phyloP scores from a whole-genome alignment of 2,329 filamentous ascomycete species.

The Dactylellina parvicollis region DNA sequence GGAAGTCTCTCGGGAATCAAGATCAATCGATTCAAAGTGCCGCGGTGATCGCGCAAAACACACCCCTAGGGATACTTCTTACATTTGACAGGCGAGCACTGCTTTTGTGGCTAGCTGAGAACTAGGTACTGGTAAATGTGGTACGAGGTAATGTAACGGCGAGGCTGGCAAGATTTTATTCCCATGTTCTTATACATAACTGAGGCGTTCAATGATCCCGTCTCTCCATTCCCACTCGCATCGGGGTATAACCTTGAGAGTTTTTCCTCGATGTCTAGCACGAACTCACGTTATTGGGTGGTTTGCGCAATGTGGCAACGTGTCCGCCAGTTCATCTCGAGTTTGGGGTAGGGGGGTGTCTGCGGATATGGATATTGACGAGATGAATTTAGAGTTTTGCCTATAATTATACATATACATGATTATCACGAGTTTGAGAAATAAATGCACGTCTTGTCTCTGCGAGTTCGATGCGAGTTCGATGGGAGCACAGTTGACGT shows the following conservation, averaged over 20 bases:
- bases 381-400: conserved; percentile 4
- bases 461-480: neutral
- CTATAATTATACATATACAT: neutral
- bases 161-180: conserved; percentile 8
- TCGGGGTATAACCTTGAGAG: conserved; percentile 38
- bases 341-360: neutral
- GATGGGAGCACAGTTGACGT: neutral
- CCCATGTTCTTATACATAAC: conserved; percentile 2
- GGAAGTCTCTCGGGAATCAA: neutral
- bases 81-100: conserved; percentile 1
- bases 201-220: neutral
- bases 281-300: conserved; percentile 27
- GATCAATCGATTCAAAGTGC: neutral
- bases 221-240: conserved; percentile 1
- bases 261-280: conserved; percentile 17
- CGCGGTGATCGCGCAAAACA: neutral
- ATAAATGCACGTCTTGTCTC: conserved; percentile 1
- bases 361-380: neutral
- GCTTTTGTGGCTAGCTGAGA: conserved; percentile 26
- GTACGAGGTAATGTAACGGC: neutral
- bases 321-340: neutral
- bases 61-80: neutral
- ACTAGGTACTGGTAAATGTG: neutral
- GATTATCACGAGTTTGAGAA: conserved; percentile 34
- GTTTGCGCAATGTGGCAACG: conserved; percentile 12